phyloP scores from a whole-genome alignment of 257 asterid species.

The Ilex asprella region DNA sequence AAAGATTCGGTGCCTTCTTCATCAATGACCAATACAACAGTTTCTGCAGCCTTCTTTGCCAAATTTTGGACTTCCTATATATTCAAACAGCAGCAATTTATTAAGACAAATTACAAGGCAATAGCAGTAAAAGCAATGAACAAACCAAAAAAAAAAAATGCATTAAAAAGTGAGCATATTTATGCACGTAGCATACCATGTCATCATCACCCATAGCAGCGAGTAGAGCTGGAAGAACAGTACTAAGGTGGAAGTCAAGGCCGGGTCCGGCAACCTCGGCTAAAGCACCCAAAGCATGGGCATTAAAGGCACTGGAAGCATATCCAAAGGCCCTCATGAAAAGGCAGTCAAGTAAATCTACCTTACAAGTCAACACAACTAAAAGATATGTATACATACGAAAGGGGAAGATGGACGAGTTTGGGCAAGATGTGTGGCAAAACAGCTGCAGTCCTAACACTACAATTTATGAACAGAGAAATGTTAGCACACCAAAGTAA shows the following conservation, averaged over 20 bases:
- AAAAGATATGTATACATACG: constrained; percentile 46
- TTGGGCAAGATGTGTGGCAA: constrained; percentile 98
- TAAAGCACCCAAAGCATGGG: constrained; percentile 98
- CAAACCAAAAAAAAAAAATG: not conserved
- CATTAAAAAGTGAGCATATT: not conserved
- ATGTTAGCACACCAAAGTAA: constrained; percentile 4
- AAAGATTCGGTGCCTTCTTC: constrained; percentile 85
- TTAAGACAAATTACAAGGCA: constrained; percentile 4
- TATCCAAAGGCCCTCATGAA: constrained; percentile 16
- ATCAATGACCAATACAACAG: constrained; percentile 86
- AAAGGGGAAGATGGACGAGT: constrained; percentile 89
- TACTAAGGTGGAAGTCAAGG: constrained; percentile 81
- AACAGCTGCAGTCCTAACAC: constrained; percentile 97
- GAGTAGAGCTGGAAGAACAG: constrained; percentile 85
- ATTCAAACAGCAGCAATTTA: constrained; percentile 9
- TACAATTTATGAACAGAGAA: constrained; percentile 21
- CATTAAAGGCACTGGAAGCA: constrained; percentile 78
- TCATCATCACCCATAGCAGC: constrained; percentile 67
- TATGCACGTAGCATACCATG: constrained; percentile 36
- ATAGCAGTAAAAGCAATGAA: not conserved
- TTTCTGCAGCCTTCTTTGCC: constrained; percentile 91
- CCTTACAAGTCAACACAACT: constrained; percentile 7
- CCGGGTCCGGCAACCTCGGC: constrained; percentile 99
- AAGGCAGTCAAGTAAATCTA: not conserved
- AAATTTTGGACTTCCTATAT: constrained; percentile 54